A percentile compares a stretch with the other conserved stretches of the same genome.
Conservation (phyloP, 148 eudicot genomes). For the Cornus kousa region DNA sequence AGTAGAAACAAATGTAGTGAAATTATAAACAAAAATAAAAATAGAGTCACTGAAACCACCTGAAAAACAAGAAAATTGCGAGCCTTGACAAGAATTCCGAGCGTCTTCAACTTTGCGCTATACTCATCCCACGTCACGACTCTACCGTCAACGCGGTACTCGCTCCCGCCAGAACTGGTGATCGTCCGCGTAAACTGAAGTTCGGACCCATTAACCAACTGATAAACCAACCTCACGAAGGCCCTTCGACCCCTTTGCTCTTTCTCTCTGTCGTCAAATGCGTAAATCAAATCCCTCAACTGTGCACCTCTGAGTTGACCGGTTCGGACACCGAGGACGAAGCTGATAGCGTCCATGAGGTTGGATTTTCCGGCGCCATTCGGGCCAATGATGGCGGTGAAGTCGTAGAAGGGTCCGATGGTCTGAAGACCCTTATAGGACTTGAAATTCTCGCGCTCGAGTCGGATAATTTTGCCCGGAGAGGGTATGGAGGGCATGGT, state of each 20-base stretch:
- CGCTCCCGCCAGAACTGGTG: constrained; percentile 74
- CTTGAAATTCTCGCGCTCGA: constrained; percentile 91
- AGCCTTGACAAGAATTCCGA: constrained; percentile 90
- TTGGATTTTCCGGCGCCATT: constrained; percentile 97
- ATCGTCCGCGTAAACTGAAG: constrained; percentile 64
- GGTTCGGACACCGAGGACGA: constrained; percentile 85
- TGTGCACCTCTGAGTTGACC: constrained; percentile 94
- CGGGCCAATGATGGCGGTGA: constrained; percentile 98
- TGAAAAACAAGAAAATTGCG: constrained; percentile 96
- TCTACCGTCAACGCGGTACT: constrained; percentile 73
- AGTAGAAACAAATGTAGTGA: not conserved
- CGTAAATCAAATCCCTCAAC: constrained; percentile 76
- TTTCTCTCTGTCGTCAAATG: constrained; percentile 64
- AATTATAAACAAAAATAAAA: not conserved
- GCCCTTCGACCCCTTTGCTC: constrained; percentile 80
- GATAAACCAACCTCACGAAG: constrained; percentile 69
- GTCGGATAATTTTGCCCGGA: constrained; percentile 70
- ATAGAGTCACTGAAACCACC: constrained; percentile 32
- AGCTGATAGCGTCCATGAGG: constrained; percentile 96
- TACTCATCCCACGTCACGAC: constrained; percentile 87
- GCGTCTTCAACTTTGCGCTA: constrained; percentile 52
- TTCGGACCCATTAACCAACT: constrained; percentile 41
- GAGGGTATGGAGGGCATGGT: constrained; percentile 51
- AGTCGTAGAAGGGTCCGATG: constrained; percentile 86
- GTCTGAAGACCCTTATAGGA: constrained; percentile 85